Base-by-base conservation (phyloP, 2,329 filamentous ascomycete genomes). In the Scytalidium lignicola region DNA sequence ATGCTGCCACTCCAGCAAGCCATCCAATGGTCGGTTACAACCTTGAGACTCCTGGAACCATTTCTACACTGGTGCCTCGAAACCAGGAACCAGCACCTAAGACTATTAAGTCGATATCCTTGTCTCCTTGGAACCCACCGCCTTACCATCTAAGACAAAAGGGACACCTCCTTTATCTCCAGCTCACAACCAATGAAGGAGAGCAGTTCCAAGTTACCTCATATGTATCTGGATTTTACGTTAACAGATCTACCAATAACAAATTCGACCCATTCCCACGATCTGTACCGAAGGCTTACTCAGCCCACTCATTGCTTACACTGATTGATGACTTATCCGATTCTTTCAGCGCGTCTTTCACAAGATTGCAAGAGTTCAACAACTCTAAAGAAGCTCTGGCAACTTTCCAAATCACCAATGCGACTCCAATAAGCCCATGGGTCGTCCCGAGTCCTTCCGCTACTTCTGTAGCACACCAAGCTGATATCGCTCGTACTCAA, bases 41-140 rank as follows among this genome's bases (percentile, higher is more conserved):
- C 59, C 87, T 97, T 64, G 75, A 83, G 45, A 79, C 83, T 15
- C 72, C 80, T 3, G 83, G 85, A 1, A 76, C 83, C 10, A 73
- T 93, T 42, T 79, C 82, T 39, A 84, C 79, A 9, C 79, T 97
- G 44, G 71, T 96, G 15, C 88, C 90, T 3, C 74, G 77, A 47
- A 67, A 77, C 29, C 76, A 83, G 52, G 79, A 85, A 15, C 72
- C 84, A 18, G 76, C 87, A 3, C 92, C 92, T 2, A 96, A 92
- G 76, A 96, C 91, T 1, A 79, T 99, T 58, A 97, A 96, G 72
- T 81, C 84, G 13, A 82, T 99, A 47, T 83, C 88, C 23, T 74
- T 99, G 23, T 97, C 93, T 13, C 79, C 90, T 5, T 99, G 93
- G 93, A 97, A 97, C 71, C 93, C 95, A 32, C 91, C 92, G 39